Conservation (phyloP, 495 filamentous ascomycete genomes). For the Trichodelitschia bisporula region DNA sequence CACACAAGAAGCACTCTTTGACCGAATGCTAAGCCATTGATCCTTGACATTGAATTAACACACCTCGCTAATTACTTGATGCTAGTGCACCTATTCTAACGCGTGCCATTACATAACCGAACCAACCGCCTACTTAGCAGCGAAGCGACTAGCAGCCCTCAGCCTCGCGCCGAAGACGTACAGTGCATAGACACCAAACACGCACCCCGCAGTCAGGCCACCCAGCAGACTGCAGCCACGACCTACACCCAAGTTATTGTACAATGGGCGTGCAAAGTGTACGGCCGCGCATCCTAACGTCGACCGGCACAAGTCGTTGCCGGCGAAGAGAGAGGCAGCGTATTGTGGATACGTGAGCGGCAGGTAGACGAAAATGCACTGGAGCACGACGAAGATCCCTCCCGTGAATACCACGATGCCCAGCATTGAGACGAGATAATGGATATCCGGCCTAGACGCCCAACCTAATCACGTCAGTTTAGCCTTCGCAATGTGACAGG, state of each 20-base stretch:
- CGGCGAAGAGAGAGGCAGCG: conserved; percentile 32
- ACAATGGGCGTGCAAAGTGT: conserved; percentile 29
- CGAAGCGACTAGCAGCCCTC: conserved; percentile 9
- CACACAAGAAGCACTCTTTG: no score
- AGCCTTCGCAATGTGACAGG: not conserved
- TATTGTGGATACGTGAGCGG: conserved; percentile 34
- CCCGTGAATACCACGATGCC: conserved; percentile 28
- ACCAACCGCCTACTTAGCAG: conserved; percentile 5
- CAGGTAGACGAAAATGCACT: conserved; percentile 38
- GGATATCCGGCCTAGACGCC: conserved; percentile 25
- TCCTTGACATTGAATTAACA: no score
- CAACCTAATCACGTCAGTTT: conserved; percentile 11
- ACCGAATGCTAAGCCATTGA: no score
- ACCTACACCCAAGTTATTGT: conserved; percentile 27
- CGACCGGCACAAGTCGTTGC: conserved; percentile 31
- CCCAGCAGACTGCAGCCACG: conserved; percentile 28
- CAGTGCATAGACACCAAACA: conserved; percentile 27
- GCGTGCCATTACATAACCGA: no score
- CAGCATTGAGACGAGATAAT: conserved; percentile 34
- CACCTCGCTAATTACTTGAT: no score
- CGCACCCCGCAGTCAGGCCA: conserved; percentile 26
- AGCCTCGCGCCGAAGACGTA: conserved; percentile 24
- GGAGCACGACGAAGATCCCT: conserved; percentile 25
- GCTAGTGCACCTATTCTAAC: no score
- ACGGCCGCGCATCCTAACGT: conserved; percentile 28